Percentiles rank a stretch among this genome's conserved stretches.
phyloP scores from a whole-genome alignment of 78 protist genomes.

The slime mould (Dictyostelium discoideum) region dicty_2.7 NC_007089.4:2132001-2132500 shows the following conservation, averaged over 20 bases:
- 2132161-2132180: neutral
- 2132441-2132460: conserved; percentile 39
- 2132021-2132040: neutral
- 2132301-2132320: neutral
- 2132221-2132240: neutral
- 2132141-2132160: neutral
- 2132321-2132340: too few relatives aligned
- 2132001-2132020: too few relatives aligned
- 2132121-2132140: neutral
- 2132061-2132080: neutral
- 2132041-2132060: neutral
- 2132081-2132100: neutral
- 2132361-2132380: neutral
- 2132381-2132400: neutral
- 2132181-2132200: neutral
- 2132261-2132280: neutral
- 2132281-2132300: too few relatives aligned
- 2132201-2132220: neutral
- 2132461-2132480: conserved; percentile 69
- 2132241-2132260: neutral
- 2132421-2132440: neutral
- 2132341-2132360: too few relatives aligned
- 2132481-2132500: conserved; percentile 68
- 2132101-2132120: neutral
- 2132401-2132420: neutral